Percentiles rank a stretch among this genome's conserved stretches.
Conservation (phyloP, 2,329 filamentous ascomycete species). For the Aspergillus unguis region DNA sequence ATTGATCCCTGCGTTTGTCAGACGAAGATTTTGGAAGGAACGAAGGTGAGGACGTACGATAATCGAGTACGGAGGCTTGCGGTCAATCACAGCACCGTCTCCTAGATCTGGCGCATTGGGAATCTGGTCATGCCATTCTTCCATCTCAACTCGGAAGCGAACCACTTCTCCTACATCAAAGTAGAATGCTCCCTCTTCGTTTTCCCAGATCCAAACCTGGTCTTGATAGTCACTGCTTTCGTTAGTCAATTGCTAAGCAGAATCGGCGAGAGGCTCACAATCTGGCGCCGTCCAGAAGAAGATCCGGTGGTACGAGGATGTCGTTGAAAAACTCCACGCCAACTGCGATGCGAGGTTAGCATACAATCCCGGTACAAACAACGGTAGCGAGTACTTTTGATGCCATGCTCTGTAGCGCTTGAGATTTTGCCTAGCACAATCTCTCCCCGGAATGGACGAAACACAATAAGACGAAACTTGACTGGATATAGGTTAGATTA, state of each 20-base stretch:
- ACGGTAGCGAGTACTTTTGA: constrained; percentile 53
- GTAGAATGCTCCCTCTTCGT: constrained; percentile 70
- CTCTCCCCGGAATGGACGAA: constrained; percentile 93
- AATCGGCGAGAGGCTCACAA: constrained; percentile 56
- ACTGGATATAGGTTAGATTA: constrained; percentile 51
- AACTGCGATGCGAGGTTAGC: constrained; percentile 49
- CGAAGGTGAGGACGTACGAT: constrained; percentile 31
- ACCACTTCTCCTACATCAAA: constrained; percentile 90
- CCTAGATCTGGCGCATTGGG: constrained; percentile 65
- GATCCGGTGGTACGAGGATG: constrained; percentile 72
- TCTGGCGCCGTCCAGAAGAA: constrained; percentile 70
- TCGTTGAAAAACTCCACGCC: constrained; percentile 92
- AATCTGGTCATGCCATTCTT: constrained; percentile 88
- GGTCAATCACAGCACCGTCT: constrained; percentile 56
- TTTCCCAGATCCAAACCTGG: constrained; percentile 79
- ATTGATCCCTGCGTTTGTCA: constrained; percentile 41
- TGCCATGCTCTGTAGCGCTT: constrained; percentile 67
- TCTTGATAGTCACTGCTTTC: constrained; percentile 65
- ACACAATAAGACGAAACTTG: constrained; percentile 89
- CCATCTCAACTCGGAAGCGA: constrained; percentile 77
- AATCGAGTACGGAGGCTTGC: constrained; percentile 55
- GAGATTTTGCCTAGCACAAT: constrained; percentile 83
- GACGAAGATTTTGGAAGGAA: background rate
- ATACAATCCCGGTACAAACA: background rate
- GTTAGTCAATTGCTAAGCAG: constrained; percentile 20